These are phyloP conservation scores for Wickerhamiella cacticola DNA, from an alignment of 805 yeast genomes.

Conservation along the genomic window DNA sequence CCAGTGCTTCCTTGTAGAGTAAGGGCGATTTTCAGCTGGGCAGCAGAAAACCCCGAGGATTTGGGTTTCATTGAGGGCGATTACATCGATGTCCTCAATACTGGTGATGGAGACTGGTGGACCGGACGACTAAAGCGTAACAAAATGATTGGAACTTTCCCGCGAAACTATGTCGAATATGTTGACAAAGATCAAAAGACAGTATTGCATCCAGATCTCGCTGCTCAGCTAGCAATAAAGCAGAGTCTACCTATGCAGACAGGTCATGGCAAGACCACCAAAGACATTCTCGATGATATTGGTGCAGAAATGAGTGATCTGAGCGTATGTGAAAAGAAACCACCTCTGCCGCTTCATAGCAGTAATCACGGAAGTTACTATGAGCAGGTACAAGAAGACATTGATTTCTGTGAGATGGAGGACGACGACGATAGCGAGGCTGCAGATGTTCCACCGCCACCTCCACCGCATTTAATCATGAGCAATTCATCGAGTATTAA, in stretches of 20 bases:
- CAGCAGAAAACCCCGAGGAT: conserved; percentile 82
- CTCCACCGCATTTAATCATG: conserved; percentile 11
- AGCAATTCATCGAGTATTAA: no score
- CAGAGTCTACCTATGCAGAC: background rate
- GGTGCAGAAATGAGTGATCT: conserved; percentile 21
- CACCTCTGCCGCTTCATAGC: background rate
- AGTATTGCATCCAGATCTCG: conserved; percentile 4
- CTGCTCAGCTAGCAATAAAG: conserved; percentile 5
- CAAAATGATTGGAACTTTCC: conserved; percentile 74
- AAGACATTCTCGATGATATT: conserved; percentile 24
- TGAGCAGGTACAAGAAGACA: conserved; percentile 1
- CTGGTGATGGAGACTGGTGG: conserved; percentile 89
- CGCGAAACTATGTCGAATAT: conserved; percentile 68
- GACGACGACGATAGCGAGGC: conserved; percentile 11
- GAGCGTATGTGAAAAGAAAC: conserved; percentile 4
- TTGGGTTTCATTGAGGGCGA: conserved; percentile 92
- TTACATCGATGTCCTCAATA: conserved; percentile 64
- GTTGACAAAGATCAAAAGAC: conserved; percentile 26
- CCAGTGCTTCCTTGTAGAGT: conserved; percentile 51
- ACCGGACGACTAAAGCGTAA: conserved; percentile 71
- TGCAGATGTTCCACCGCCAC: conserved; percentile 30
- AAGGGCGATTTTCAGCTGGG: conserved; percentile 81
- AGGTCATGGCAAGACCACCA: conserved; percentile 18
- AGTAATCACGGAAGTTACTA: background rate
- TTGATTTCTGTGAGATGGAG: no score